These are phyloP conservation scores for Karstenula rhodostoma DNA, from an alignment of 2,329 filamentous ascomycete genomes.

Conservation along the genomic window DNA sequence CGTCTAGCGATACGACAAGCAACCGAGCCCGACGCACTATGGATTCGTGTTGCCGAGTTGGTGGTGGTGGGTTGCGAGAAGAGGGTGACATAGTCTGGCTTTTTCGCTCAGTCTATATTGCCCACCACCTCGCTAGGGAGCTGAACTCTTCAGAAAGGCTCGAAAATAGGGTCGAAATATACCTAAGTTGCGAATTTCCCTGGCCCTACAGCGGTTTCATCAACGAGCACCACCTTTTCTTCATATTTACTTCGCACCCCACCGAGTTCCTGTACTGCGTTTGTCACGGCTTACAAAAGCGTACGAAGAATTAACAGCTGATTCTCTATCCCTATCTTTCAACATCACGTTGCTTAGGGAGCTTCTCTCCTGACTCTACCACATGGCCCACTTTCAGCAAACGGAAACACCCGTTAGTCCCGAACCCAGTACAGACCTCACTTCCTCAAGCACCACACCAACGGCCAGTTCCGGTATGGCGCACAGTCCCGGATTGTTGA, in stretches of 20 bases:
- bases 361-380: too few species aligned
- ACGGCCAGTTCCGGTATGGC: too few species aligned
- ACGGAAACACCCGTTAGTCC: too few species aligned
- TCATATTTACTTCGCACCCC: too few species aligned
- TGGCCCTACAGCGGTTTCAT: not conserved
- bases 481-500: not conserved
- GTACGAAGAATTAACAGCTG: too few species aligned
- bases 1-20: not conserved
- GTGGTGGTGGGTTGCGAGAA: not conserved
- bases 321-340: too few species aligned
- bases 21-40: not conserved
- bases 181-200: not conserved
- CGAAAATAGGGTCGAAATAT: not conserved
- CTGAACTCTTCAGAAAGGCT: not conserved
- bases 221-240: not conserved
- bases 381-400: too few species aligned
- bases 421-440: not conserved
- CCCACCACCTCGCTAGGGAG: not conserved
- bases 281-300: too few species aligned
- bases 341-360: too few species aligned
- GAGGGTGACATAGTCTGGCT: not conserved
- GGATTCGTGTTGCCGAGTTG: not conserved
- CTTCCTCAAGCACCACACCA: too few species aligned
- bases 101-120: not conserved
- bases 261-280: too few species aligned